These are phyloP conservation scores for Termitomyces sp. DNA, from an alignment of 768 basidiomycete species.

Conservation along the genomic window DNA sequence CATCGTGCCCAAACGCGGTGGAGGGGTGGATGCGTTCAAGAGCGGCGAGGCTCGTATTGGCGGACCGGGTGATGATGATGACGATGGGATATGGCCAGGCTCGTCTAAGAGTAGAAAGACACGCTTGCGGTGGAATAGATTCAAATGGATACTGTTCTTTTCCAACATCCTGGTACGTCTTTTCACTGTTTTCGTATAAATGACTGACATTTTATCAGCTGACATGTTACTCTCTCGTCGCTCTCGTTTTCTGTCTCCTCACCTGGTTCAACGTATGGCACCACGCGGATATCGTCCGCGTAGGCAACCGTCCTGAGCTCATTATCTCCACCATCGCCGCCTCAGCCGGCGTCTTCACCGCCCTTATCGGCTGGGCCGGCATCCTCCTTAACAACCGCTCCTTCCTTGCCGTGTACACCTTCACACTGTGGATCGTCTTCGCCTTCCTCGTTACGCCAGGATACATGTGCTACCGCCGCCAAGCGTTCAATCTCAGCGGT, in stretches of 20 bases:
- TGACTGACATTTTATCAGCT: slow-evolving; percentile 24
- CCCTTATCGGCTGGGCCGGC: slow-evolving; percentile 75
- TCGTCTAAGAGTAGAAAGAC: slow-evolving; percentile 28
- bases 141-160: slow-evolving; percentile 77
- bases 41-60: slow-evolving; percentile 38
- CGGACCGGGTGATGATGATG: slow-evolving; percentile 37
- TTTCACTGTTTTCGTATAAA: not conserved
- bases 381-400: slow-evolving; percentile 82
- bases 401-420: slow-evolving; percentile 79
- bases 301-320: slow-evolving; percentile 63
- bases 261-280: slow-evolving; percentile 77
- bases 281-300: slow-evolving; percentile 61
- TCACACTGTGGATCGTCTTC: slow-evolving; percentile 72
- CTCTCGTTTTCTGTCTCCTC: slow-evolving; percentile 62
- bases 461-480: slow-evolving; percentile 71
- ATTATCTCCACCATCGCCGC: slow-evolving; percentile 67
- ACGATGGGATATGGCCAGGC: slow-evolving; percentile 29
- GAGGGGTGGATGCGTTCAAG: slow-evolving; percentile 53
- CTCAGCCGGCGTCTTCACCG: slow-evolving; percentile 53
- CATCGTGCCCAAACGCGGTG: slow-evolving; percentile 51
- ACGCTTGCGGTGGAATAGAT: slow-evolving; percentile 69
- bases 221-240: slow-evolving; percentile 52
- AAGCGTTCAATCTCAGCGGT: slow-evolving; percentile 56
- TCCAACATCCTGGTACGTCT: slow-evolving; percentile 47
- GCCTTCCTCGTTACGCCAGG: slow-evolving; percentile 70